Conservation (phyloP, 192 early-diverging fungal genomes). For the Coemansia sp. region DNA sequence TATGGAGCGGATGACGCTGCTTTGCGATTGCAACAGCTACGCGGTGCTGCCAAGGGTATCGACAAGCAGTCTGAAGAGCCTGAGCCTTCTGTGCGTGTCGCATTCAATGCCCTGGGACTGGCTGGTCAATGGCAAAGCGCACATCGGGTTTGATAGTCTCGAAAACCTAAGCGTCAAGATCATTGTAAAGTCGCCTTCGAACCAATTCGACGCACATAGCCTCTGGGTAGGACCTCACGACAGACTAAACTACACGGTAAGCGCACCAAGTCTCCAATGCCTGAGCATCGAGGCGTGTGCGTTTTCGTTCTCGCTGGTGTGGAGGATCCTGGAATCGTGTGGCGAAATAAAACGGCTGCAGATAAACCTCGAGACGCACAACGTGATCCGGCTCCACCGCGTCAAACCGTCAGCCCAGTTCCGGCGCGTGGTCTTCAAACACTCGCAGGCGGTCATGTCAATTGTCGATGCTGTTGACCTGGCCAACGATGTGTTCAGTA, state of each 20-base stretch:
- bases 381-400: background rate
- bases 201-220: background rate
- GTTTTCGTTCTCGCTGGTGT: background rate
- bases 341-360: background rate
- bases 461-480: background rate
- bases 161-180: background rate
- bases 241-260: background rate
- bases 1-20: background rate
- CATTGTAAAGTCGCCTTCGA: background rate
- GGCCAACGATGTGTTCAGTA: background rate
- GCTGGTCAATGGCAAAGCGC: background rate
- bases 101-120: background rate
- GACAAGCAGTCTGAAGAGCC: background rate
- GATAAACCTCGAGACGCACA: background rate
- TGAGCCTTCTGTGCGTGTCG: background rate
- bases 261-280: background rate
- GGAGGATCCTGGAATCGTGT: background rate
- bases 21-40: slow-evolving; percentile 1
- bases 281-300: background rate
- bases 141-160: background rate
- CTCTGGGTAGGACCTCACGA: background rate
- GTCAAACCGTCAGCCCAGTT: too few relatives aligned
- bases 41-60: background rate
- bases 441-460: too few relatives aligned
- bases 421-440: too few relatives aligned